Percentiles rank a stretch among this genome's conserved stretches.
phyloP scores from a whole-genome alignment of 2,329 filamentous ascomycete genomes.

The Trichophyton simii region DNA sequence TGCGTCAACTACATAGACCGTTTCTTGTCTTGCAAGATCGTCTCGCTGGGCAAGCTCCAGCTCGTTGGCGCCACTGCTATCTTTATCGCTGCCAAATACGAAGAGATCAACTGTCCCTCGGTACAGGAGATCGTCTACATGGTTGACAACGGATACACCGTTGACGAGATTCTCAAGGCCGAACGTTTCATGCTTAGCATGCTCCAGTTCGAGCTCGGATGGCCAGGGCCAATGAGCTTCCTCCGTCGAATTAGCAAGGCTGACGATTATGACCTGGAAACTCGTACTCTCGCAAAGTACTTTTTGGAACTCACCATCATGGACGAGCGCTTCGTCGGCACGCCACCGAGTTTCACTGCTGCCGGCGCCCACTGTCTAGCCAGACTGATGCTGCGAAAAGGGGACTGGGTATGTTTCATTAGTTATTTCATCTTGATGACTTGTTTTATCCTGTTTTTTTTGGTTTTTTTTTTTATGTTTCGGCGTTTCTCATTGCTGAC shows the following conservation, averaged over 20 bases:
- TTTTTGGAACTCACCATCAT: conserved; percentile 94
- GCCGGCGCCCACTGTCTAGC: conserved; percentile 88
- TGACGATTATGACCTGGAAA: conserved; percentile 93
- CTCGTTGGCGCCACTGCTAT: conserved; percentile 92
- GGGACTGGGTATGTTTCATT: conserved; percentile 64
- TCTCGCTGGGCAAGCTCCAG: conserved; percentile 88
- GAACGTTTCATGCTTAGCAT: conserved; percentile 97
- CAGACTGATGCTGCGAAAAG: conserved; percentile 77
- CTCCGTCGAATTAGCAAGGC: conserved; percentile 93
- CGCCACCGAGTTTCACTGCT: conserved; percentile 77
- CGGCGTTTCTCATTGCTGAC: neutral
- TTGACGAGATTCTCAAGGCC: conserved; percentile 89
- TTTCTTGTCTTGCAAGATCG: conserved; percentile 86
- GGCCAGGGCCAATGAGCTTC: conserved; percentile 99
- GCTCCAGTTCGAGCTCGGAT: conserved; percentile 89
- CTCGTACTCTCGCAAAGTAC: conserved; percentile 90
- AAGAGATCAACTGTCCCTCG: conserved; percentile 96
- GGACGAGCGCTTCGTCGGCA: conserved; percentile 93
- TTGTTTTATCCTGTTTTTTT: neutral
- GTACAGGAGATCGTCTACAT: conserved; percentile 95
- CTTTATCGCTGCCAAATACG: conserved; percentile 93
- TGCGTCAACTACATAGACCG: conserved; percentile 95
- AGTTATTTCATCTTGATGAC: conserved; percentile 5
- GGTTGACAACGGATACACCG: conserved; percentile 83
- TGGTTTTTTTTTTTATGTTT: too few species aligned